Evolutionary conservation across 106 monocot genomes (phyloP).

Genomic region (Platanthera guangdongensis): DNA sequence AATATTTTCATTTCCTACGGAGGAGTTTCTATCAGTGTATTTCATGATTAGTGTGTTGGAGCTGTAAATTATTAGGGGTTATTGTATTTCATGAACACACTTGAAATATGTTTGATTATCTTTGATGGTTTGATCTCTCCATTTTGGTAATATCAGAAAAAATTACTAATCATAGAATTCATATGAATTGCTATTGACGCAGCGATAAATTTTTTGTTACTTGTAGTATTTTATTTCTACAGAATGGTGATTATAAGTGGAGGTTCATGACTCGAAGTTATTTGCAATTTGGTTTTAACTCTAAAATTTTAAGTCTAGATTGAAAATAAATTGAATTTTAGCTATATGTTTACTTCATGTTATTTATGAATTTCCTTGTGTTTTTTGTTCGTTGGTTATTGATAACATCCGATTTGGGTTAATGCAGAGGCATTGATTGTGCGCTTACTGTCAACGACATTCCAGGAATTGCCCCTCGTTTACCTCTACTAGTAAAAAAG

Average conservation of each 20-base stretch:
- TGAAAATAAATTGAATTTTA: neutral
- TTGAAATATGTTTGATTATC: neutral
- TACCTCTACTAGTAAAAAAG: conserved; percentile 13
- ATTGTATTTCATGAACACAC: neutral
- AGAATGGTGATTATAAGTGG: neutral
- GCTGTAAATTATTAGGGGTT: neutral
- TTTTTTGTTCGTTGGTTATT: neutral
- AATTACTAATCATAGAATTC: neutral
- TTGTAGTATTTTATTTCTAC: neutral
- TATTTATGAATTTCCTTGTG: neutral
- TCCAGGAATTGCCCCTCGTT: conserved; percentile 11
- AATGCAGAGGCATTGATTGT: conserved; percentile 14
- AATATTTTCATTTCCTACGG: neutral
- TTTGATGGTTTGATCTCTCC: neutral
- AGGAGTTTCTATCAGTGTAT: neutral
- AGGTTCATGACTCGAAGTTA: neutral
- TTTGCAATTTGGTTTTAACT: neutral
- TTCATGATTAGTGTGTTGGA: neutral
- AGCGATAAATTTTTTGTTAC: neutral
- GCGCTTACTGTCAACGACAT: conserved; percentile 12
- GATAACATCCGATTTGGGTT: neutral
- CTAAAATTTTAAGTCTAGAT: neutral
- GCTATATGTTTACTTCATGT: neutral
- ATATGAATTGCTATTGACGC: neutral
- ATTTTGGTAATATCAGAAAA: neutral